Evolutionary conservation across 805 yeast species (phyloP).

Genomic region (Kuraishia floccosa): DNA sequence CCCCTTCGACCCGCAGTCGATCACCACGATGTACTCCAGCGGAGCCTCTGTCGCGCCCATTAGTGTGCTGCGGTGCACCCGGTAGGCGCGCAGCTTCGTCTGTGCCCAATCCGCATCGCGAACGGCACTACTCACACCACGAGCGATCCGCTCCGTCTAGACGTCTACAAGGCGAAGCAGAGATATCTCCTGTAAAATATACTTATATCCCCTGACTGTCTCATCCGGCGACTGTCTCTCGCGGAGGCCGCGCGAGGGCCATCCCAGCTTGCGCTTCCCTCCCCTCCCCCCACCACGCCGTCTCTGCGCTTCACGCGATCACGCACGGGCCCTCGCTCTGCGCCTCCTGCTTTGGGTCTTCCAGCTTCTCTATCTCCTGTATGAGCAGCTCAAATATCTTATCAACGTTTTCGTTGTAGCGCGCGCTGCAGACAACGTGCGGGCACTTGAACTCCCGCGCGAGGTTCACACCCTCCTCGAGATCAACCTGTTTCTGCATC

Average conservation of each 20-base stretch:
- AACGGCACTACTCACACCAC: no score
- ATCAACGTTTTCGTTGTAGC: conserved; percentile 30
- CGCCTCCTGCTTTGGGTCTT: conserved; percentile 31
- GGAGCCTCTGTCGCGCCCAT: conserved; percentile 32
- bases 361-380: conserved; percentile 49
- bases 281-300: no score
- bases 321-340: conserved; percentile 17
- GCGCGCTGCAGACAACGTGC: conserved; percentile 38
- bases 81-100: no score
- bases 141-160: no score
- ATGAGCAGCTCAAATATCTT: conserved; percentile 50
- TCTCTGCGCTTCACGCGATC: not conserved
- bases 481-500: conserved; percentile 44
- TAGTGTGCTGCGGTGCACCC: no score
- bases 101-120: no score
- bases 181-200: no score
- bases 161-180: no score
- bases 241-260: no score
- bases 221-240: no score
- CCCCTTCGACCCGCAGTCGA: conserved; percentile 61
- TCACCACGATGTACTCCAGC: conserved; percentile 46
- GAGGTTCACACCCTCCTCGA: conserved; percentile 35
- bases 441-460: conserved; percentile 29
- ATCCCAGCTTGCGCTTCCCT: no score
- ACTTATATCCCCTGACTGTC: no score